Percentiles rank a stretch among this genome's conserved stretches.
phyloP scores from a whole-genome alignment of 345 rosid species.

The Physaria fendleri region DNA sequence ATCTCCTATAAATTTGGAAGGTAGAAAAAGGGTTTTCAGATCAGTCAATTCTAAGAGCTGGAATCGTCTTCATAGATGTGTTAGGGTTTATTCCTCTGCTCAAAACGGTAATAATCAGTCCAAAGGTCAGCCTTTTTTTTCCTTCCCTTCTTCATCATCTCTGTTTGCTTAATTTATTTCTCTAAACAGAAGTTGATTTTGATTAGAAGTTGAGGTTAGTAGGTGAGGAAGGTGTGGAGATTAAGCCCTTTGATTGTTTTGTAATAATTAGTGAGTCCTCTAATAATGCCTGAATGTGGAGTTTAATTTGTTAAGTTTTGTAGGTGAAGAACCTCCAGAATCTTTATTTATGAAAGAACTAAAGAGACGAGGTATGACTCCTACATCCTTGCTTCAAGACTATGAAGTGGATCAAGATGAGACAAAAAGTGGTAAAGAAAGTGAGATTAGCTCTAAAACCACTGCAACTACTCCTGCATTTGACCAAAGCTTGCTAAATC shows the following conservation, averaged over 20 bases:
- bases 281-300: not conserved
- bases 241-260: no score
- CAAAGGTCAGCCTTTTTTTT: slow-evolving; percentile 41
- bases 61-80: slow-evolving; percentile 14
- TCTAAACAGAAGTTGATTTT: not conserved
- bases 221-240: not conserved
- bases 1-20: slow-evolving; percentile 30
- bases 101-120: slow-evolving; percentile 49
- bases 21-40: slow-evolving; percentile 29
- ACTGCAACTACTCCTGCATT: slow-evolving; percentile 62
- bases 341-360: slow-evolving; percentile 92
- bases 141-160: not conserved
- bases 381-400: slow-evolving; percentile 79
- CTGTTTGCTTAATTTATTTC: not conserved
- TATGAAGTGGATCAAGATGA: slow-evolving; percentile 46
- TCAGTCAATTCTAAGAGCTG: slow-evolving; percentile 23
- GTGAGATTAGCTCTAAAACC: slow-evolving; percentile 42
- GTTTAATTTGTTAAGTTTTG: slow-evolving; percentile 12
- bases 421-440: slow-evolving; percentile 44
- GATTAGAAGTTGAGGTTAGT: no score
- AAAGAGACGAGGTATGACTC: slow-evolving; percentile 88
- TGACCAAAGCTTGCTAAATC: slow-evolving; percentile 57
- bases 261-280: no score
- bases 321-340: slow-evolving; percentile 93
- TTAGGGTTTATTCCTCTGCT: slow-evolving; percentile 42